Evolutionary conservation across 2,329 filamentous ascomycete species (phyloP), one percentile per base, ranked within the genome.

Genomic region (Fusarium liriodendri): DNA sequence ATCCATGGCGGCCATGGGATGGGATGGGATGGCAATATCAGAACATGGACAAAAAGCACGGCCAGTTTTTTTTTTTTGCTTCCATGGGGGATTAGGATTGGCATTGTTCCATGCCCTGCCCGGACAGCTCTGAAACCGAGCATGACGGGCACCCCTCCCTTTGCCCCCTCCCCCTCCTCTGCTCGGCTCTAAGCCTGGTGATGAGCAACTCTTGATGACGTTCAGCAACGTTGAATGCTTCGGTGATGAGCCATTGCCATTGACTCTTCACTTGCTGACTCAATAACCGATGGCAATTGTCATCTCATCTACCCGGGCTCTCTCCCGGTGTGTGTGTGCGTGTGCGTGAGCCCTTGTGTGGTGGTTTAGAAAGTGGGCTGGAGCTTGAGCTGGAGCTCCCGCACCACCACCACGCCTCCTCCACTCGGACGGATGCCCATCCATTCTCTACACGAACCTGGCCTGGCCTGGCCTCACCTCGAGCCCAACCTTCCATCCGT

Each of bases 311-410:
- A 27, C 20, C 57, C 33, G 33, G 22, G 33, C 33, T 59, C 11
- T 42, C 35, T 20, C 47, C 27, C 29, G 38, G 40, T 70, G 29
- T 45, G 45, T 38, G 14, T 38, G 20, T 38, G 45, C 29, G 14
- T 38, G 20, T 20, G 50, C 66, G 33, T 40, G 27, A 57, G 69
- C 64, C 45, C 60, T 68, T 27, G 64, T 61, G 33, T 69, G 50
- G 61, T 42, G 47, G 70, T 37, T 35, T 75, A 65, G 62, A 54
- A 72, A 52, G 72, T 74, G 72, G 72, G 72, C 72, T 74, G 69
- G 47, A 75, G 72, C 72, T 74, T 72, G 69, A 74, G 72, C 72
- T 74, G 61, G 66, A 72, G 73, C 71, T 57, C 66, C 61, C 32
- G 38, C 32, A 52, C 47, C 47, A 58, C 32, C 33, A n/a, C 55